Base-by-base conservation (phyloP, 768 basidiomycete species). In the Naganishia vishniacii region DNA sequence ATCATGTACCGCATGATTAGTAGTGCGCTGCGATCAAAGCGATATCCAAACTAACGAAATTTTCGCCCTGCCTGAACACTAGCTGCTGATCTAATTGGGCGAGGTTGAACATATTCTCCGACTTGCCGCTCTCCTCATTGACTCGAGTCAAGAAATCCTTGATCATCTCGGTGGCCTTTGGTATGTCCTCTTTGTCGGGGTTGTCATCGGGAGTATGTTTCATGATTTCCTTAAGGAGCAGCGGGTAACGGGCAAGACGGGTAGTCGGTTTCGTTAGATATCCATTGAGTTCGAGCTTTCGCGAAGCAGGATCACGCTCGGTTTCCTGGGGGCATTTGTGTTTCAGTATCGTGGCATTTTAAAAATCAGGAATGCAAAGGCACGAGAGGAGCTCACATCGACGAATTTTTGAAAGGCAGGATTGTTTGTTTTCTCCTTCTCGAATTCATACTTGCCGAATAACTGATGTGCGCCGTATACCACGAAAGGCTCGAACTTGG, bases 251-350 rank as follows among this genome's bases (percentile, higher is more conserved):
- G n/a, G 94, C 95, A 28, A 99, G 82, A 70, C 95, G 86, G 5
- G 95, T 98, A 1, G 95, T 98, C 1, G 95, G 95, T 77, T 97
- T 98, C 7, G 95, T 99, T 42, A 99, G 81, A 77, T 98, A 99
- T 0, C 91, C 95, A 75, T 99, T 99, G 51, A 99, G 80, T 78
- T 99, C 95, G 37, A 98, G 83, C 78, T 97, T 98, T 29, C 94
- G 83, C 9, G 93, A 97, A 75, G 95, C 92, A 0, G 93, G 93
- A 20, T 88, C 80, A 20, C 95, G 87, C 75, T 99, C 95, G 2
- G 88, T 89, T 68, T 85, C 81, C 92, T 93, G 18, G 7, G 7
- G 34, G 7, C 34, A 15, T 37, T 15, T 15, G 15, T 7, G 34
- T 7, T 15, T 37, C 41, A 28, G 3, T 31, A 1, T 23, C 29